These are phyloP conservation scores for Neospora caninum DNA, from an alignment of 169 alveolate genomes.

Conservation along the genomic window DNA sequence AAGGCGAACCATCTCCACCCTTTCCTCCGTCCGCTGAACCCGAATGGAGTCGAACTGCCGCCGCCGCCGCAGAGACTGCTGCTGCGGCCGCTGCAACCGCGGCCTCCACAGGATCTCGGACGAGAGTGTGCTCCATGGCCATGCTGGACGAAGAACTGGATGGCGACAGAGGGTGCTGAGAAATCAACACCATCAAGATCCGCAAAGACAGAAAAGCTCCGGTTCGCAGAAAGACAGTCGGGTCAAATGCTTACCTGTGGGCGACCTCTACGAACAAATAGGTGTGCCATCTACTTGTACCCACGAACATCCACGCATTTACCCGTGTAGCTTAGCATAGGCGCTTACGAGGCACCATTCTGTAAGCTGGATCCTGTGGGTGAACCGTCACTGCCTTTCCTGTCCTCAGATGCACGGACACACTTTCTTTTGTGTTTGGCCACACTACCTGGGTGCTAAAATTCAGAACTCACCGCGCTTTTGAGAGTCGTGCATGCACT, in stretches of 20 bases:
- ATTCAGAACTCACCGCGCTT: neutral
- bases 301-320: no score
- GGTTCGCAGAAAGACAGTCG: no score
- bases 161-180: neutral
- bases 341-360: no score
- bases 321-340: no score
- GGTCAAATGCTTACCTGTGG: no score
- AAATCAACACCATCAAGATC: neutral
- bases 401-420: no score
- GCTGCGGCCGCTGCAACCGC: conserved; percentile 29
- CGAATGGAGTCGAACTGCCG: neutral
- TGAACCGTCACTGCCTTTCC: no score
- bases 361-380: no score
- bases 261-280: no score
- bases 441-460: neutral
- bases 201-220: neutral
- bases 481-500: neutral
- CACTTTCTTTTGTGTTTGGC: no score
- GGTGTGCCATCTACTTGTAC: no score
- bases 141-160: neutral
- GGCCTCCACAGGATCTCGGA: conserved; percentile 5
- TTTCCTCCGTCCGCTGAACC: neutral
- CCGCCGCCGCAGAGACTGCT: conserved; percentile 14
- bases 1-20: neutral
- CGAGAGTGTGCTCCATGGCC: neutral